These are phyloP conservation scores for Hermanozyma aechmeae DNA, from an alignment of 805 yeast genomes.

Conservation along the genomic window DNA sequence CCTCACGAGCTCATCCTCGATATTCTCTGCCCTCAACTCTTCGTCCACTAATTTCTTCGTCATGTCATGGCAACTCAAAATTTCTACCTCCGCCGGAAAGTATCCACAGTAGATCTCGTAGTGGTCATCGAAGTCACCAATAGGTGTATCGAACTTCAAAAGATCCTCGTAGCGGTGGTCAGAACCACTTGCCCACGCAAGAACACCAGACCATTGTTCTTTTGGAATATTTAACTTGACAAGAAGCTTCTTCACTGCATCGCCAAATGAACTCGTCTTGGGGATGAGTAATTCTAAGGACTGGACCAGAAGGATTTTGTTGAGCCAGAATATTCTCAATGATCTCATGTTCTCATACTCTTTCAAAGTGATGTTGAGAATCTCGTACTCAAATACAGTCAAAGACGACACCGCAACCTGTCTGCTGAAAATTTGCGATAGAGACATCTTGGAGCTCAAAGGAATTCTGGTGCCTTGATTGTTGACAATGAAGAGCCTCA, in stretches of 20 bases:
- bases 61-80: conserved; percentile 27
- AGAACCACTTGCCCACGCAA: conserved; percentile 53
- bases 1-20: conserved; percentile 16
- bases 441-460: conserved; percentile 20
- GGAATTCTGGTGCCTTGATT: conserved; percentile 52
- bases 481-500: conserved; percentile 57
- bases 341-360: conserved; percentile 72
- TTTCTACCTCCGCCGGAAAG: conserved; percentile 34
- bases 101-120: conserved; percentile 31
- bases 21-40: conserved; percentile 11
- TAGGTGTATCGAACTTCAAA: conserved; percentile 24
- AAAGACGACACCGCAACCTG: conserved; percentile 35
- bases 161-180: conserved; percentile 30
- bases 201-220: conserved; percentile 35
- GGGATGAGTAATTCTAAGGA: conserved; percentile 64
- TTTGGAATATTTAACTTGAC: conserved; percentile 43
- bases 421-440: conserved; percentile 34
- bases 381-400: conserved; percentile 57
- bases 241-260: conserved; percentile 46
- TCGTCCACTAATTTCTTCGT: conserved; percentile 14
- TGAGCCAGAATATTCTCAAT: conserved; percentile 62
- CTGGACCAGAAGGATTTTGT: conserved; percentile 60
- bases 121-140: conserved; percentile 24
- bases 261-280: conserved; percentile 46
- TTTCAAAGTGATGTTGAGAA: conserved; percentile 60